Evolutionary conservation across 2,329 filamentous ascomycete species (phyloP).

Genomic region (Alternaria sp.): DNA sequence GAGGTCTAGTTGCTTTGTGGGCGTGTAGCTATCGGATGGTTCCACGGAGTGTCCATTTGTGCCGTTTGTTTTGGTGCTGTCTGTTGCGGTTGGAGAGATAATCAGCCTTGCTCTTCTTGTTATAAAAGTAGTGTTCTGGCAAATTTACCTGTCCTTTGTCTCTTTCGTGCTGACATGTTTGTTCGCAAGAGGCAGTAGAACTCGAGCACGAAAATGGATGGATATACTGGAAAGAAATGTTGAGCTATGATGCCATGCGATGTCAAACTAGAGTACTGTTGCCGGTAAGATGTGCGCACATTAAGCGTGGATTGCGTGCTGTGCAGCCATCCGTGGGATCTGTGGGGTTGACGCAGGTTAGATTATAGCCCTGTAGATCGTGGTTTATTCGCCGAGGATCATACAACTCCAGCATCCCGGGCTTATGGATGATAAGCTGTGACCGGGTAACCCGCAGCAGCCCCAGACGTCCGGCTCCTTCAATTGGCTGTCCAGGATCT

Average conservation of each 20-base stretch:
- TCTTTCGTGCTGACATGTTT: conserved; percentile 9
- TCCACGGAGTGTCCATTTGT: neutral
- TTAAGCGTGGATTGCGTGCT: conserved; percentile 16
- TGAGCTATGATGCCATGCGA: neutral
- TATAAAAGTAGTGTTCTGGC: neutral
- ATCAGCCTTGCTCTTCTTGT: neutral
- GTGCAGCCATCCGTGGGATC: neutral
- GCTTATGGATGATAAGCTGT: neutral
- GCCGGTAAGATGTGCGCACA: neutral
- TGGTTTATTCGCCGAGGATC: neutral
- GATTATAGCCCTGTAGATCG: neutral
- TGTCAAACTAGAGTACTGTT: neutral
- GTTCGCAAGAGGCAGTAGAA: neutral
- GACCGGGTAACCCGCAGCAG: neutral
- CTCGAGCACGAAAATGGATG: neutral
- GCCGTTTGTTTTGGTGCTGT: neutral
- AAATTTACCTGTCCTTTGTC: conserved; percentile 3
- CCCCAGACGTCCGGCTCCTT: neutral
- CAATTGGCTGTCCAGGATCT: neutral
- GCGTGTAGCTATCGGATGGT: conserved; percentile 28
- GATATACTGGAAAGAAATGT: neutral
- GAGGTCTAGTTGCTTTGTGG: conserved; percentile 39
- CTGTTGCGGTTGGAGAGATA: neutral
- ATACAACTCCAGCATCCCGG: neutral
- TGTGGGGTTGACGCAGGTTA: neutral